Percentiles rank a stretch among this genome's conserved stretches.
Conservation (phyloP, 2,329 filamentous ascomycete genomes). For the Penicillium corylophilum region DNA sequence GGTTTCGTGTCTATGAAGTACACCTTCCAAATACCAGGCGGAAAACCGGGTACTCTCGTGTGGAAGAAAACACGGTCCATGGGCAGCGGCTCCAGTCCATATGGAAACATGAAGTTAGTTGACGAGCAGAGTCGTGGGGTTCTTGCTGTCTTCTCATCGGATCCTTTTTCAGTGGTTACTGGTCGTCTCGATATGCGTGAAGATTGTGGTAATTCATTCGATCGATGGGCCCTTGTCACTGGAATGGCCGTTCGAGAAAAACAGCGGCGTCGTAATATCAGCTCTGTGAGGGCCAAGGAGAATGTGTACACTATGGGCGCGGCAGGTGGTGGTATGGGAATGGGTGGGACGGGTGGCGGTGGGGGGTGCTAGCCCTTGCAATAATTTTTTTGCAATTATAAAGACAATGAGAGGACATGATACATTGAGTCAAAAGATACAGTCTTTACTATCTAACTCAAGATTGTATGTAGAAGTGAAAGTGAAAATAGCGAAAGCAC, state of each 20-base stretch:
- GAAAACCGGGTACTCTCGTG: background rate
- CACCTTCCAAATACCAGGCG: background rate
- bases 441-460: background rate
- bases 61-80: slow-evolving; percentile 11
- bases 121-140: slow-evolving; percentile 4
- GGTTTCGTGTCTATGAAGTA: slow-evolving; percentile 2
- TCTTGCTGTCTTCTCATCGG: slow-evolving; percentile 8
- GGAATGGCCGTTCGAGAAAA: slow-evolving; percentile 8
- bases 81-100: slow-evolving; percentile 1
- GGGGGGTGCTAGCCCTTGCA: too few species aligned
- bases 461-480: background rate
- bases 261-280: slow-evolving; percentile 1
- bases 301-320: background rate
- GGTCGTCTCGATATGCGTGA: slow-evolving; percentile 6
- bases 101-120: slow-evolving; percentile 9
- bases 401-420: background rate
- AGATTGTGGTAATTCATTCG: slow-evolving; percentile 7
- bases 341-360: slow-evolving; percentile 12
- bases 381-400: background rate
- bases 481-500: background rate
- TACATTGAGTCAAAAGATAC: background rate
- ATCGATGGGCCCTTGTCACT: slow-evolving; percentile 5
- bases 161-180: slow-evolving; percentile 1
- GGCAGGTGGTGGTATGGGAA: background rate
- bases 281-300: background rate